These are phyloP conservation scores for Rhodotorula kratochvilovae DNA, from an alignment of 768 basidiomycete genomes.

Conservation along the genomic window DNA sequence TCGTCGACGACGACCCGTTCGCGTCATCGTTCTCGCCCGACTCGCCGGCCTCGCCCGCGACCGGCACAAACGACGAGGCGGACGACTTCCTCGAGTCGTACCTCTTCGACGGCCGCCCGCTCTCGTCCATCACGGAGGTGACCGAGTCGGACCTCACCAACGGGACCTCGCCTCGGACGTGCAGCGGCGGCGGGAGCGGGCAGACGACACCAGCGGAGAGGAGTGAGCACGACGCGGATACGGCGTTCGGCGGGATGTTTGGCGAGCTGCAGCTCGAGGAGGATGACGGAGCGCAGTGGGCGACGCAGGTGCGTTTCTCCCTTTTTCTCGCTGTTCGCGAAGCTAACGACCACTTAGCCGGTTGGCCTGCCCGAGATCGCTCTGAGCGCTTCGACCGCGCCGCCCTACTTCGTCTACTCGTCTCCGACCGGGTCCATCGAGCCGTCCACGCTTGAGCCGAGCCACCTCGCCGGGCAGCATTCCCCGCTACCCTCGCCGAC, in stretches of 20 bases:
- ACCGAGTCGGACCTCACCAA: background rate
- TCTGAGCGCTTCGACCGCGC: background rate
- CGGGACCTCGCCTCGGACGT: background rate
- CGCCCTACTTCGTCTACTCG: background rate
- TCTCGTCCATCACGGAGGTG: background rate
- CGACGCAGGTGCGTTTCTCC: background rate
- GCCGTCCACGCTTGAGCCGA: background rate
- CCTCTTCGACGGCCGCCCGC: background rate
- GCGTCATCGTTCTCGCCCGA: background rate
- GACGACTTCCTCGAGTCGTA: slow-evolving; percentile 2
- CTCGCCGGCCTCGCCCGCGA: background rate
- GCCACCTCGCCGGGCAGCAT: background rate
- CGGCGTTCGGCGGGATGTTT: background rate
- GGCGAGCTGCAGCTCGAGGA: background rate
- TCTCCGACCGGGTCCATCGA: background rate
- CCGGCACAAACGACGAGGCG: background rate
- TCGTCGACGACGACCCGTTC: slow-evolving; percentile 3
- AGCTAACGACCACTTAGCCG: too few relatives aligned
- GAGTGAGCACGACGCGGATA: too few relatives aligned
- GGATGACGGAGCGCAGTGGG: background rate
- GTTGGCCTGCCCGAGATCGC: background rate
- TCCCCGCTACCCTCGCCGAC: slow-evolving; percentile 18
- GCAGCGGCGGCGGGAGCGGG: too few relatives aligned
- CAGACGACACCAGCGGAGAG: background rate
- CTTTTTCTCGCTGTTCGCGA: background rate